Evolutionary conservation across 2,329 filamentous ascomycete species (phyloP).

Genomic region (Pseudogymnoascus sp.): DNA sequence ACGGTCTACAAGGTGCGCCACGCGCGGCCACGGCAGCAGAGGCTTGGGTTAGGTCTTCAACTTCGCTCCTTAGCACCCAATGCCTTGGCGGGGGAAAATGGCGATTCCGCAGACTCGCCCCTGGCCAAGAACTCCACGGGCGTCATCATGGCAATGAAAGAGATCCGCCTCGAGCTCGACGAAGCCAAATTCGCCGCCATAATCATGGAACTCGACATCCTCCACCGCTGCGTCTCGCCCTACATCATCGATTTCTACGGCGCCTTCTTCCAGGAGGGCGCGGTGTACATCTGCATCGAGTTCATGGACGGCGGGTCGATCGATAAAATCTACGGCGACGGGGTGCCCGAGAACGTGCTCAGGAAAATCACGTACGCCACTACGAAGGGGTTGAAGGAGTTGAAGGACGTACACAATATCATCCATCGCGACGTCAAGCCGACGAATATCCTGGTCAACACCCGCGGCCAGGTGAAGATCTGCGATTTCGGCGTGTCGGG

Average conservation of each 20-base stretch:
- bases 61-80: conserved; percentile 31
- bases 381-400: conserved; percentile 79
- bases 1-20: conserved; percentile 96
- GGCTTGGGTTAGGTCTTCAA: conserved; percentile 52
- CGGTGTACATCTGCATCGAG: conserved; percentile 98
- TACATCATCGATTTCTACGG: conserved; percentile 99
- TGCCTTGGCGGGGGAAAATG: conserved; percentile 17
- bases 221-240: conserved; percentile 89
- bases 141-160: conserved; percentile 97
- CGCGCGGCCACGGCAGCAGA: conserved; percentile 53
- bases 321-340: conserved; percentile 88
- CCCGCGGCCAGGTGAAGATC: conserved; percentile 86
- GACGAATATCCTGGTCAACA: conserved; percentile 95
- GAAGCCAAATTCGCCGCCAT: conserved; percentile 96
- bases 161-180: conserved; percentile 90
- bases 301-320: conserved; percentile 98
- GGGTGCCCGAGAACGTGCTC: conserved; percentile 80
- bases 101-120: conserved; percentile 18
- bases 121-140: conserved; percentile 46
- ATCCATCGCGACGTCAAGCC: conserved; percentile 98
- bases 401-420: conserved; percentile 98
- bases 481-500: conserved; percentile 98
- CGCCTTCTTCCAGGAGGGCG: conserved; percentile 97
- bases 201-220: conserved; percentile 92
- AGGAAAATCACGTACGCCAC: conserved; percentile 87